Evolutionary conservation across 2,329 filamentous ascomycete species (phyloP).

Genomic region (Fusarium marasasianum): DNA sequence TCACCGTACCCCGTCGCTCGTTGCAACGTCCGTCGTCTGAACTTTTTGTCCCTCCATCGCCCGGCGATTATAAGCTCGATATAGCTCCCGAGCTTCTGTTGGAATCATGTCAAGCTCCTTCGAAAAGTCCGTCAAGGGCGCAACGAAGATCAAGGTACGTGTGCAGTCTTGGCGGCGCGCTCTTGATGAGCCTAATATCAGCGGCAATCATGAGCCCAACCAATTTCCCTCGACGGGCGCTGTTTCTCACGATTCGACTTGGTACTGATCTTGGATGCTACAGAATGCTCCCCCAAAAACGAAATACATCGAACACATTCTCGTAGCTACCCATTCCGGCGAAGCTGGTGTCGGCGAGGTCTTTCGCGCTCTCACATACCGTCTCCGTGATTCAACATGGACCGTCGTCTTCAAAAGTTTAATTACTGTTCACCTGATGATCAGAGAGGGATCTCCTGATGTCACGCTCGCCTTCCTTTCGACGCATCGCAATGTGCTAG

Average conservation of each 20-base stretch:
- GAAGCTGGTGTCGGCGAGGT: conserved; percentile 96
- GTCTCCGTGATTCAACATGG: conserved; percentile 96
- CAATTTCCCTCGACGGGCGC: background rate
- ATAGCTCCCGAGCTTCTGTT: conserved; percentile 26
- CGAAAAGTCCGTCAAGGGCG: conserved; percentile 99
- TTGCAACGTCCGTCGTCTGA: conserved; percentile 29
- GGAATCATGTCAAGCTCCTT: conserved; percentile 82
- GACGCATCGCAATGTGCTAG: conserved; percentile 82
- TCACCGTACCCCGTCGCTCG: conserved; percentile 31
- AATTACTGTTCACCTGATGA: conserved; percentile 97
- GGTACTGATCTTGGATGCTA: background rate
- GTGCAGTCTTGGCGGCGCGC: background rate
- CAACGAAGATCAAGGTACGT: conserved; percentile 92
- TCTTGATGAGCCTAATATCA: background rate
- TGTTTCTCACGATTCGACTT: background rate
- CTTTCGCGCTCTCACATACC: conserved; percentile 88
- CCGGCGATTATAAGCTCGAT: conserved; percentile 11
- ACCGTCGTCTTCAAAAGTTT: conserved; percentile 99
- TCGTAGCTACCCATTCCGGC: conserved; percentile 92
- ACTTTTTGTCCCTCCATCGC: conserved; percentile 10
- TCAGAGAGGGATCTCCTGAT: conserved; percentile 90
- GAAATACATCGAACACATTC: conserved; percentile 98
- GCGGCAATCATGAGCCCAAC: background rate
- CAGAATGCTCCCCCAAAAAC: conserved; percentile 96
- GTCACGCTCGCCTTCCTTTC: conserved; percentile 87